phyloP scores from a whole-genome alignment of 1,284 basidiomycete genomes.

The Malassezia equina region DNA sequence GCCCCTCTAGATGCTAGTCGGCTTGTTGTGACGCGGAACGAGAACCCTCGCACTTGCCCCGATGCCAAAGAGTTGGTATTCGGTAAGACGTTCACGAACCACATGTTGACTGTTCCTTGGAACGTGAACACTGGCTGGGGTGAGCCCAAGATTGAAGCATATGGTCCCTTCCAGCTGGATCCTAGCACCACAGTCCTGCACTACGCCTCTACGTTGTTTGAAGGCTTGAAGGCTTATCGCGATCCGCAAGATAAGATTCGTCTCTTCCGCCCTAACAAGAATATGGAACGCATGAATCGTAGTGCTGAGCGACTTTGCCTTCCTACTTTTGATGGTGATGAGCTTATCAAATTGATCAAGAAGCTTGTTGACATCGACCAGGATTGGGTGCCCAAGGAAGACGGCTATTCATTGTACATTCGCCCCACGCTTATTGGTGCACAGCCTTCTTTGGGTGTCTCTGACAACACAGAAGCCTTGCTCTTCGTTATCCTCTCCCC shows the following conservation, averaged over 20 bases:
- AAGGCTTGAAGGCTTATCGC: conserved; percentile 92
- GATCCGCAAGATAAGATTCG: conserved; percentile 67
- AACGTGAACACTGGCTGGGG: conserved; percentile 65
- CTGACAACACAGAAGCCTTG: conserved; percentile 75
- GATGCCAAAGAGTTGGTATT: conserved; percentile 51
- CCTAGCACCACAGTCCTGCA: conserved; percentile 83
- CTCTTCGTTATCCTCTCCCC: conserved; percentile 90
- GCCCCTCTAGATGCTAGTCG: conserved; percentile 13
- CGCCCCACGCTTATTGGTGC: conserved; percentile 77
- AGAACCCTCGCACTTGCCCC: conserved; percentile 47
- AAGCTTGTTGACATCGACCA: conserved; percentile 75
- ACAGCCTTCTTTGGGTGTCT: conserved; percentile 75
- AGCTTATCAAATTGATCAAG: conserved; percentile 74
- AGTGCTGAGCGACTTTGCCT: conserved; percentile 62
- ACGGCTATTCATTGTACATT: conserved; percentile 84
- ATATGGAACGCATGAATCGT: conserved; percentile 70
- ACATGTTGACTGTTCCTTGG: conserved; percentile 85
- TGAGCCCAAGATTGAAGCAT: conserved; percentile 70
- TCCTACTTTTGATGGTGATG: conserved; percentile 70
- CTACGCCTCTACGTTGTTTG: conserved; percentile 80
- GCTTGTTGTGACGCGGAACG: conserved; percentile 17
- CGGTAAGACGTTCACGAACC: conserved; percentile 63
- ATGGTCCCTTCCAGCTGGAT: conserved; percentile 64
- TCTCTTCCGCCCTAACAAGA: conserved; percentile 91
- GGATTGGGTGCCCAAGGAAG: conserved; percentile 81